Conservation (phyloP, 345 rosid genomes). For the Murraya paniculata region DNA sequence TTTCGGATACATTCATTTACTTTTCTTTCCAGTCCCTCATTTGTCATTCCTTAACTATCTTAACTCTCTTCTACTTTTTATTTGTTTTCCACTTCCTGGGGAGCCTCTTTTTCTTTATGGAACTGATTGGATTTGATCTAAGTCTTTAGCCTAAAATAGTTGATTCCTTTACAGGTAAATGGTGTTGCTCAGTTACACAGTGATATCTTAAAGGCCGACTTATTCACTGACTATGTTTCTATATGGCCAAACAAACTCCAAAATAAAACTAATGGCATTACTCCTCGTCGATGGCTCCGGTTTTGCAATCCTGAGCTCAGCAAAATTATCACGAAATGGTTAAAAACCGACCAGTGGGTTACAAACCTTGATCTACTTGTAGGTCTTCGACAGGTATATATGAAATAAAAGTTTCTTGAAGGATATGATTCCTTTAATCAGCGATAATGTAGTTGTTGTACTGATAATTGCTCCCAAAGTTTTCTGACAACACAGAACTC, state of each 20-base stretch:
- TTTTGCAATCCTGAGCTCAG: slow-evolving; percentile 98
- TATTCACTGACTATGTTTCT: slow-evolving; percentile 90
- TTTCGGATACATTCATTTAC: background rate
- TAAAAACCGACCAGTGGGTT: slow-evolving; percentile 87
- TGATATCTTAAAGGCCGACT: slow-evolving; percentile 82
- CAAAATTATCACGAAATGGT: slow-evolving; percentile 84
- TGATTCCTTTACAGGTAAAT: slow-evolving; percentile 62
- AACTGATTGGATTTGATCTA: background rate
- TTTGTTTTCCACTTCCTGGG: background rate
- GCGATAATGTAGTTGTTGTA: slow-evolving; percentile 6
- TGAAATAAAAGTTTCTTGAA: slow-evolving; percentile 7
- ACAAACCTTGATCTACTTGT: slow-evolving; percentile 78
- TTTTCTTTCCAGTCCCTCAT: background rate
- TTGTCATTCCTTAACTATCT: background rate
- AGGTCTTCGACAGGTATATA: slow-evolving; percentile 76
- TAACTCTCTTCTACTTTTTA: background rate
- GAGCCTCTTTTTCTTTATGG: slow-evolving; percentile 2
- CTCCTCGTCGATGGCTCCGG: slow-evolving; percentile 95
- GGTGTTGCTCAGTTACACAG: slow-evolving; percentile 98
- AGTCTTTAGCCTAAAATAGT: slow-evolving; percentile 13
- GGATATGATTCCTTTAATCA: background rate
- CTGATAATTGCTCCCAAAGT: slow-evolving; percentile 49
- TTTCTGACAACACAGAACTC: slow-evolving; percentile 67
- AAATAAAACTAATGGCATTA: slow-evolving; percentile 94
- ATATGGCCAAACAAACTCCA: slow-evolving; percentile 93